These are phyloP conservation scores for Cinnamomum chago DNA, from an alignment of 164 flowering plant genomes.

Conservation along the genomic window DNA sequence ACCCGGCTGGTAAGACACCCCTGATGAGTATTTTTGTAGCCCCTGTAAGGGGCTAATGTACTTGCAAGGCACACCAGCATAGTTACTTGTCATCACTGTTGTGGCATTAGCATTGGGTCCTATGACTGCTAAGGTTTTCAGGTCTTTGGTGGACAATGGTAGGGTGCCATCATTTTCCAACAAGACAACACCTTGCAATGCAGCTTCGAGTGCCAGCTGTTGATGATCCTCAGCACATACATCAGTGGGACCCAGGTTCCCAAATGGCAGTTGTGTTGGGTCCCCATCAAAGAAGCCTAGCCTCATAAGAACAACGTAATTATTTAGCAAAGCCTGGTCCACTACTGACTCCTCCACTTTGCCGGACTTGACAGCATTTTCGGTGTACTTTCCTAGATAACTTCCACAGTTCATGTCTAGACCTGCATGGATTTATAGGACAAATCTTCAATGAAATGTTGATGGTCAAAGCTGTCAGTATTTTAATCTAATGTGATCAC, in stretches of 20 bases:
- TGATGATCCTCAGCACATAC: conserved; percentile 45
- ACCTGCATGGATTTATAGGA: conserved; percentile 30
- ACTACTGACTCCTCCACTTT: conserved; percentile 41
- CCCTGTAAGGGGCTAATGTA: conserved; percentile 59
- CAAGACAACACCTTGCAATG: conserved; percentile 68
- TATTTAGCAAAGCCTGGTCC: conserved; percentile 44
- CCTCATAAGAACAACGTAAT: conserved; percentile 60
- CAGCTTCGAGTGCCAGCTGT: conserved; percentile 58
- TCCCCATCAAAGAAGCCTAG: conserved; percentile 70
- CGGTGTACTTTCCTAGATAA: conserved; percentile 36
- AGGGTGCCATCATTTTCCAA: conserved; percentile 42
- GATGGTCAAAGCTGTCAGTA: too few species aligned
- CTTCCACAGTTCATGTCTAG: conserved; percentile 64
- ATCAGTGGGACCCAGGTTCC: conserved; percentile 49
- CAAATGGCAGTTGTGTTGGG: conserved; percentile 39
- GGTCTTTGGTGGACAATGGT: conserved; percentile 29
- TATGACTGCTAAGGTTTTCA: conserved; percentile 39
- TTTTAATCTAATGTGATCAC: too few species aligned
- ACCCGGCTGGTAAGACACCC: conserved; percentile 28
- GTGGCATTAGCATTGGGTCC: conserved; percentile 73
- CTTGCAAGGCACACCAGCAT: conserved; percentile 60
- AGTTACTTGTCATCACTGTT: conserved; percentile 51
- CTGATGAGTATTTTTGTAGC: conserved; percentile 23
- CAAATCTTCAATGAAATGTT: too few species aligned
- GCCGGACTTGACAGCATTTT: conserved; percentile 35